A percentile compares a stretch with the other conserved stretches of the same genome.
phyloP scores from a whole-genome alignment of 768 basidiomycete species.

The Suillus tomentosus region DNA sequence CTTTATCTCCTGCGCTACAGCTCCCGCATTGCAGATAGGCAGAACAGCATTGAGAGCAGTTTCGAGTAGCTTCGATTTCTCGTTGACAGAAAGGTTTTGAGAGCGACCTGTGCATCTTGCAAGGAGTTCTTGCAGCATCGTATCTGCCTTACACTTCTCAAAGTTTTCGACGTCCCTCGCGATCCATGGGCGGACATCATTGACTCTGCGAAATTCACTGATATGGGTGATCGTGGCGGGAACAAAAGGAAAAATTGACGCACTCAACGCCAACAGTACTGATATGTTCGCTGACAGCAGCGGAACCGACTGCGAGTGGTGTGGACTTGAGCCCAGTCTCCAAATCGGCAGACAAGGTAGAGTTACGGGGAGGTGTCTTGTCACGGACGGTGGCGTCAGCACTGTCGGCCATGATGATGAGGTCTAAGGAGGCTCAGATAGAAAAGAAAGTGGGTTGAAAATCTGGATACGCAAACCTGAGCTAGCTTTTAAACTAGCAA shows the following conservation, averaged over 20 bases:
- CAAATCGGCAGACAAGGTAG: too few species aligned
- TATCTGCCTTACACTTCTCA: background rate
- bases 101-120: background rate
- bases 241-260: too few species aligned
- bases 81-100: background rate
- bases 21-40: too few species aligned
- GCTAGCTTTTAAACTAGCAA: background rate
- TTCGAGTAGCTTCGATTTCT: background rate
- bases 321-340: too few species aligned
- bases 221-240: too few species aligned
- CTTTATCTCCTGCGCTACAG: too few species aligned
- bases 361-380: background rate
- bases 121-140: constrained; percentile 1
- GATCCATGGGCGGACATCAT: background rate
- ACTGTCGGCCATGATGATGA: background rate
- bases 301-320: too few species aligned
- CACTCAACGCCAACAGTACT: too few species aligned
- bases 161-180: background rate
- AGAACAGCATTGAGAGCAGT: too few species aligned
- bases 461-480: background rate
- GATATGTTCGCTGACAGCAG: too few species aligned
- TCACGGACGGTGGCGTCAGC: background rate
- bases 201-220: background rate
- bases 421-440: too few species aligned
- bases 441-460: background rate